Evolutionary conservation across 2,329 filamentous ascomycete genomes (phyloP).

Genomic region (Fusarium nanum): DNA sequence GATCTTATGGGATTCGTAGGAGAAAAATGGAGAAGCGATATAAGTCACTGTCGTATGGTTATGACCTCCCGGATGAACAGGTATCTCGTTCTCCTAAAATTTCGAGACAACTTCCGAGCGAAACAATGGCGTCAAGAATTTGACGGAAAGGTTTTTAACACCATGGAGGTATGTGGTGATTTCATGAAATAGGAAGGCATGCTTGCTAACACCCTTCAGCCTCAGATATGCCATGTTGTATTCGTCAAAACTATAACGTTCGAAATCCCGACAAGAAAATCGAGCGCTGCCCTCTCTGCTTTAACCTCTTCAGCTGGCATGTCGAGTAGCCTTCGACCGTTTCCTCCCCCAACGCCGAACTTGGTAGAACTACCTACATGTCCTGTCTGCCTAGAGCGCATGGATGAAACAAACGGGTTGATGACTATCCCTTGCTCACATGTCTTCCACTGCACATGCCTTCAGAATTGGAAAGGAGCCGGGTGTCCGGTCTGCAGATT

Average conservation of each 20-base stretch:
- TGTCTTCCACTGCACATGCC: slow-evolving; percentile 95
- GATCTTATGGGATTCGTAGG: slow-evolving; percentile 94
- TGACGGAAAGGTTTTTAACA: slow-evolving; percentile 93
- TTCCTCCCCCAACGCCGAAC: slow-evolving; percentile 78
- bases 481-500: slow-evolving; percentile 96
- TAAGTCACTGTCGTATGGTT: slow-evolving; percentile 95
- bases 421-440: slow-evolving; percentile 98
- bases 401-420: slow-evolving; percentile 96
- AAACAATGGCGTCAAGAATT: slow-evolving; percentile 85
- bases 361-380: slow-evolving; percentile 94
- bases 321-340: slow-evolving; percentile 65
- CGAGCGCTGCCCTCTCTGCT: slow-evolving; percentile 70
- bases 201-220: slow-evolving; percentile 56
- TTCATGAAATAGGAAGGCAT: not conserved
- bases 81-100: slow-evolving; percentile 97
- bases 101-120: slow-evolving; percentile 79
- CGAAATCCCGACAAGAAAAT: slow-evolving; percentile 67
- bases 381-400: slow-evolving; percentile 94
- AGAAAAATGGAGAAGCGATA: slow-evolving; percentile 83
- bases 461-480: slow-evolving; percentile 94
- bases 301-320: slow-evolving; percentile 58
- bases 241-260: slow-evolving; percentile 95
- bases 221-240: slow-evolving; percentile 93
- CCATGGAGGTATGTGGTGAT: slow-evolving; percentile 75
- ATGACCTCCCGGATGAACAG: slow-evolving; percentile 88